Base-by-base conservation (phyloP, 1,284 basidiomycete genomes). In the Rhizoctonia solani region DNA sequence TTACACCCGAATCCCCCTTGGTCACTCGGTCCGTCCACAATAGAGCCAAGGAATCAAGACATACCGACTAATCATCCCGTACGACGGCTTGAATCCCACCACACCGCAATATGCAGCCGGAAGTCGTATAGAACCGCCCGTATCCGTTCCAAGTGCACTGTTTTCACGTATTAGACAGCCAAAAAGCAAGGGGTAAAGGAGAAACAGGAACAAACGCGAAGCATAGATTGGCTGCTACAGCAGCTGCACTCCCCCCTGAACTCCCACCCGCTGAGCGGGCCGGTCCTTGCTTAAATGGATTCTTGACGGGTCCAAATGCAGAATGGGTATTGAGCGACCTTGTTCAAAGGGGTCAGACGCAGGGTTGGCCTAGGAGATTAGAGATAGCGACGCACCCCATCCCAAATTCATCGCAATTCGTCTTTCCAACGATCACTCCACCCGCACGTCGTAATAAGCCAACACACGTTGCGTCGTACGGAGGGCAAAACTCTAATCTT, bases 351-450 rank as follows among this genome's bases (percentile, higher is more conserved):
- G 72, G 29, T 39, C 25, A 54, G 14, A 6, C 25, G 42, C 25
- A 16, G n/a, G 54, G 47, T 34, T 66, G 27, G n/a, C 54, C 21
- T n/a, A n/a, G n/a, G n/a, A n/a, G n/a, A n/a, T n/a, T n/a, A n/a
- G 19, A 25, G 29, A 37, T 54, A 50, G 6, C 25, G 54, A 76
- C 81, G 19, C 70, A 94, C 89, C 96, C 96, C 96, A 99, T 99
- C 0, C 95, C 95, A 77, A 99, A 99, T 76, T 98, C 96, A 75
- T 99, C 96, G 77, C 94, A 95, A 75, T 98, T 98, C 0, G 95
- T 90, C 78, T 96, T 96, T 1, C 93, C 95, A 0, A 89, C 74
- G 13, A 98, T 84, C 8, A 83, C 76, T 0, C 89, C 93, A 1
- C 93, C 95, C 0, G 84, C 81, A 0, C 79, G 70, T 0, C 82